Evolutionary conservation across 495 filamentous ascomycete species (phyloP), one percentile per base, ranked within the genome.

Genomic region (Aspergillus baeticus): DNA sequence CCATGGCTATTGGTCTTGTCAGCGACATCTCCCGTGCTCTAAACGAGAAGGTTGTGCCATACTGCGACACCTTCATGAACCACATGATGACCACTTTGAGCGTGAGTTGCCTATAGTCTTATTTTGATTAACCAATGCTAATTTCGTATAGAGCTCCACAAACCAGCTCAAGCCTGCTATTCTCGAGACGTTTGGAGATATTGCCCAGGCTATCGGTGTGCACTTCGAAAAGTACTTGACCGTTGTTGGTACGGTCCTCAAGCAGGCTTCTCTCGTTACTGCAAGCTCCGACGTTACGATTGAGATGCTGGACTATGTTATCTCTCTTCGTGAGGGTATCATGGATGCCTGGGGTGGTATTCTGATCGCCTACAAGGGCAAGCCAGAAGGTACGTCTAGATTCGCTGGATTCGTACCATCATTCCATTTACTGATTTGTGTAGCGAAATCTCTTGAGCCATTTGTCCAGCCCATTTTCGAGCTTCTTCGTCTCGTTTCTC

Each of bases 331-430:
- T 53, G 94, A 98, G 68, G 94, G 93, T 63, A 96, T 98, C 55
- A 96, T 97, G 89, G 94, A 98, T 81, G 94, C 94, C 14, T 98
- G 96, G 91, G 92, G 90, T 67, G 94, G 94, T 63, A 92, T 93
- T 43, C 88, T 98, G 58, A 83, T 92, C 67, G 91, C 94, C 31
- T 89, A 97, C 85, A 96, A 93, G 82, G 73, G 80, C 57, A 74
- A 56, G 26, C 65, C 75, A 41, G 44, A 86, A 78, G 81, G 81
- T 72, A 63, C 17, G 39, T 34, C 14, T 31, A 15, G 7, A 10
- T 6, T 46, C 18, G n/a, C n/a, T n/a, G n/a, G 11, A 21, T 3
- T 26, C 6, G 15, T 41, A n/a, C 7, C 34, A 55, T 18, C 68
- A 69, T 65, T 69, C 57, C 39, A 22, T 33, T 11, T 51, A 8